Base-by-base conservation (phyloP, 129 eudicot genomes). In the Helichrysum umbraculigerum region DNA sequence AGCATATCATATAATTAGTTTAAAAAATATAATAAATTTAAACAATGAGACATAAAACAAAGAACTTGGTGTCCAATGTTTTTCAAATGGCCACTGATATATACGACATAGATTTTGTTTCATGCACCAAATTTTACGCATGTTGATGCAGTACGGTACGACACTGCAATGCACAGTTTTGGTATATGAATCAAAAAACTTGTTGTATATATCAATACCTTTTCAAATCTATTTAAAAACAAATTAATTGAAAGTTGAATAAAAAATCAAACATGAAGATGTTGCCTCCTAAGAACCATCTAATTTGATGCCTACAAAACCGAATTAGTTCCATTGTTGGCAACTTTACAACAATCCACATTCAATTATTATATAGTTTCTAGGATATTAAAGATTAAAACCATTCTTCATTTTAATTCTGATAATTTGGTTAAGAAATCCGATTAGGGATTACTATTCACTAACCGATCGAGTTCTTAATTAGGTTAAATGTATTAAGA, bases 251-350 rank as follows among this genome's bases (percentile, higher is more conserved):
- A 19, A 17, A 19, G 62, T n/a, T 64, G 41, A 81, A 60, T 10
- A 70, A 65, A 52, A 70, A 28, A 71, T 30, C 15, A 52, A 57
- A 79, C 86, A 79, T 70, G 78, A 76, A 73, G 66, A 58, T 54
- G 57, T 77, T 77, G 90, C 79, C 73, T 79, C 85, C 90, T 75
- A 61, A 20, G 74, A 81, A 79, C 71, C 63, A 75, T 78, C 79
- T 66, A 77, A 74, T 73, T 79, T 80, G 72, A 20, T 70, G 87
- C 85, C 83, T 17, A 14, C 66, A 73, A 78, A 78, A 74, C 39
- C 37, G 63, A 39, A 12, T 72, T 66, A 41, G 52, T 63, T 30
- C 50, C 17, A 69, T 22, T 59, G 57, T 70, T 56, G 65, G 34
- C 71, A 39, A 71, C 29, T 64, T 79, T 71, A 41, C 77, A 64